phyloP scores from a whole-genome alignment of 768 basidiomycete genomes.

The Boletus subparvulus region DNA sequence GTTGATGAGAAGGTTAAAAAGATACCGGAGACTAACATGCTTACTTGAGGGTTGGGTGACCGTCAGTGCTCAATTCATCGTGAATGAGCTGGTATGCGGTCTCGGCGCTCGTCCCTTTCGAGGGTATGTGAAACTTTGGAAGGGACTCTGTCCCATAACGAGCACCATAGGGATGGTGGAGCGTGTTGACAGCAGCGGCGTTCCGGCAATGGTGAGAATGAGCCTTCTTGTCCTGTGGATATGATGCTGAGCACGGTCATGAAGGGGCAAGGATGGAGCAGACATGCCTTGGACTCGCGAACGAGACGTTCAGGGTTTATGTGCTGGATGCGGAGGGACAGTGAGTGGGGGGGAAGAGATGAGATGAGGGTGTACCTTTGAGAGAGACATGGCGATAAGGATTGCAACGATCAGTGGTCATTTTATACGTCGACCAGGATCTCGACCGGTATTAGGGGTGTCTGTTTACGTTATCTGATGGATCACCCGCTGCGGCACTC shows the following conservation, averaged over 20 bases:
- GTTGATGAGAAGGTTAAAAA: constrained; percentile 1
- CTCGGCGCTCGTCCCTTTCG: constrained; percentile 58
- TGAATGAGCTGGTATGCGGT: constrained; percentile 56
- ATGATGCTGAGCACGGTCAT: not conserved
- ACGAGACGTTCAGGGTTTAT: constrained; percentile 69
- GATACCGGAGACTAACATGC: not conserved
- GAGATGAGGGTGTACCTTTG: constrained; percentile 43
- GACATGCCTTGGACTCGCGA: constrained; percentile 49
- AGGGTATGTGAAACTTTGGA: constrained; percentile 66
- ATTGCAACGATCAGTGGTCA: not conserved
- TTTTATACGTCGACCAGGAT: constrained; percentile 1
- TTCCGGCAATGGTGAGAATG: constrained; percentile 37
- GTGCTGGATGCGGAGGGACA: constrained; percentile 41
- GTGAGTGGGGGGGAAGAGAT: not conserved
- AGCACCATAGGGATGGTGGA: constrained; percentile 53
- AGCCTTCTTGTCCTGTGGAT: constrained; percentile 47
- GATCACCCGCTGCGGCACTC: no score
- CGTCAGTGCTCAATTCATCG: constrained; percentile 61
- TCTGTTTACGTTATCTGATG: not conserved
- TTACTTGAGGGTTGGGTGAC: constrained; percentile 52
- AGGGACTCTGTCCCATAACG: constrained; percentile 67
- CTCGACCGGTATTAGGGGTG: not conserved
- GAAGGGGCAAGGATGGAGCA: not conserved
- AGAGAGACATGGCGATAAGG: constrained; percentile 50
- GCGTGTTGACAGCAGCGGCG: constrained; percentile 30